phyloP scores from a whole-genome alignment of 2,329 filamentous ascomycete genomes.

The Xylaria sp. region DNA sequence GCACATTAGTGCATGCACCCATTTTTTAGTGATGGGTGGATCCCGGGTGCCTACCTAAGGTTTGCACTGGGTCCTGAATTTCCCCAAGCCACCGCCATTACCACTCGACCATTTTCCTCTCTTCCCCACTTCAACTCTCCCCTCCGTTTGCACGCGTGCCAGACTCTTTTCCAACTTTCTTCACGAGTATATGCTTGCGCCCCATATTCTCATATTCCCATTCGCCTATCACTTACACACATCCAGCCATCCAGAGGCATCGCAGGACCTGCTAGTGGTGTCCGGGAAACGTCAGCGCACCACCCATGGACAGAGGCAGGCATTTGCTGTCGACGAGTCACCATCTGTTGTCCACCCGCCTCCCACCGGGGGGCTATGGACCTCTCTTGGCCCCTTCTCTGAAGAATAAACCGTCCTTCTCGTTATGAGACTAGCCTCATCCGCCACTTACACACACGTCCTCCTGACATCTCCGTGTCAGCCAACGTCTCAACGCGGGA shows the following conservation, averaged over 20 bases:
- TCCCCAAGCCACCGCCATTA: constrained; percentile 14
- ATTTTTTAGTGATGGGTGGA: neutral
- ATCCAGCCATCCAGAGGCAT: neutral
- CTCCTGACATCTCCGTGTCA: neutral
- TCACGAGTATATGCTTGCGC: constrained; percentile 23
- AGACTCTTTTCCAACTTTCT: constrained; percentile 11
- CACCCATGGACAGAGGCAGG: neutral
- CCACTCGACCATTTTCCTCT: constrained; percentile 28
- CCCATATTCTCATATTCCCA: constrained; percentile 5
- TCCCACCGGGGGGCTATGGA: neutral
- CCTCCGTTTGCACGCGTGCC: constrained; percentile 5
- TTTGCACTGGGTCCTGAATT: too few species aligned
- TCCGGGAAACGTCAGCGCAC: neutral
- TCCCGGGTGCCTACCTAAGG: neutral
- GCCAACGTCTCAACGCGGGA: neutral
- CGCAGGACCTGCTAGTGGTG: neutral
- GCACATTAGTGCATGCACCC: neutral
- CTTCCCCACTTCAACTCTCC: constrained; percentile 10
- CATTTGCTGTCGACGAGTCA: neutral
- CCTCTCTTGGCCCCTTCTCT: neutral
- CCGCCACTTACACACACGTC: constrained; percentile 12
- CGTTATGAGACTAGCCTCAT: neutral
- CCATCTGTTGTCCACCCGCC: neutral
- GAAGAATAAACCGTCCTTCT: constrained; percentile 11
- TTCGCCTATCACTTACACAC: constrained; percentile 23